Base-by-base conservation (phyloP, 768 basidiomycete species). In the Tylopilus felleus region DNA sequence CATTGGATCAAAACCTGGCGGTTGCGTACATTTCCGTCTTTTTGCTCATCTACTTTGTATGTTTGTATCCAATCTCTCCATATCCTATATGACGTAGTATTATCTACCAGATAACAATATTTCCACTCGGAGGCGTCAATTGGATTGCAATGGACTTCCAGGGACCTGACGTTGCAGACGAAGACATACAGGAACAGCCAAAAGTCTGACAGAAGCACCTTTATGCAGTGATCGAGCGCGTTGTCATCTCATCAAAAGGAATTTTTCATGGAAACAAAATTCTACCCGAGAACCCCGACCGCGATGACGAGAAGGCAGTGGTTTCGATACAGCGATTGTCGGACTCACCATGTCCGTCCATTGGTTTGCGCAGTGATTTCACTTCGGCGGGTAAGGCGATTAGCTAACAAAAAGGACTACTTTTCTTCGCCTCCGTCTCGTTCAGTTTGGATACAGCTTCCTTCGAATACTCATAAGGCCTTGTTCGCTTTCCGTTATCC, bases 21-120 rank as follows among this genome's bases (percentile, higher is more conserved):
- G 76, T 88, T 22, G 85, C 85, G 0, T 89, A 88, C 61, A 77
- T 87, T 17, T 77, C 85, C 3, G 79, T 75, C 4, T 82, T 87
- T 58, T 69, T 83, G 10, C 73, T 88, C 14, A 73, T 88, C 0
- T 88, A 81, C 62, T 73, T 78, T 60, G 82, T 87, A 57, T 46
- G 75, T 70, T 23, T 27, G n/a, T n/a, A 23, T 16, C 22, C 5
- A 9, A 29, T 41, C 21, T n/a, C n/a, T 6, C 16, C 21, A 3
- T 1, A 33, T 10, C 6, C 13, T 4, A 22, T 10, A 9, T 39
- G 47, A 41, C n/a, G 23, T 23, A 48, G 13, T 21, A 5, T 27
- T 21, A 14, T 46, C 10, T 2, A 3, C 4, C 4, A 86, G 84
- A 60, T 88, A 10, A 83, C 83, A 0, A 71, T 89, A 14, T 89